Evolutionary conservation across 495 filamentous ascomycete species (phyloP).

Genomic region (Penicillium cosmopolitanum): DNA sequence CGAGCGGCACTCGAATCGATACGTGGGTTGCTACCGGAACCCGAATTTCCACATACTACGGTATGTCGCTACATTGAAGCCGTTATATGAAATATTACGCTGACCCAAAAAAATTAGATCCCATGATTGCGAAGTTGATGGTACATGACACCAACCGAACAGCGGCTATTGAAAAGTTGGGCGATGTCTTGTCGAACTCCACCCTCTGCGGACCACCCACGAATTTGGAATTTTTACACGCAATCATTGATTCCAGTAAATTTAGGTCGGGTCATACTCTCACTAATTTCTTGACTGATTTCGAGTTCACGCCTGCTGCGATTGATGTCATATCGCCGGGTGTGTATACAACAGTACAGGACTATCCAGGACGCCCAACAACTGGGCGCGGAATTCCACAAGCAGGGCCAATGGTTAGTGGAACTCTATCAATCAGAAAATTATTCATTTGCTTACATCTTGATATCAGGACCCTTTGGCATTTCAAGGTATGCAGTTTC

Average conservation of each 20-base stretch:
- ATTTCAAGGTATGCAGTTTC: no score
- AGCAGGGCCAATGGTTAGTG: slow-evolving; percentile 52
- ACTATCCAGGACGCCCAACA: slow-evolving; percentile 58
- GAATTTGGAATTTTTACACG: slow-evolving; percentile 56
- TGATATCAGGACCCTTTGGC: no score
- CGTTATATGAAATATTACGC: no score
- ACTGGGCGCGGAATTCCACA: slow-evolving; percentile 54
- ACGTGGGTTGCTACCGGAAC: slow-evolving; percentile 64
- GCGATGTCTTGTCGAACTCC: slow-evolving; percentile 41
- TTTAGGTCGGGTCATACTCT: slow-evolving; percentile 56
- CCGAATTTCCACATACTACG: slow-evolving; percentile 57
- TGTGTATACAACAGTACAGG: slow-evolving; percentile 61
- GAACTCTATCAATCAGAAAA: slow-evolving; percentile 23
- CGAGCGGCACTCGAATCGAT: slow-evolving; percentile 55
- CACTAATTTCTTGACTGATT: slow-evolving; percentile 55
- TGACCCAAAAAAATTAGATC: slow-evolving; percentile 16
- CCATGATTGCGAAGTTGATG: slow-evolving; percentile 65
- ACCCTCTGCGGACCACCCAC: slow-evolving; percentile 59
- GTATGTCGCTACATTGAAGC: no score
- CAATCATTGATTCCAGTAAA: slow-evolving; percentile 43
- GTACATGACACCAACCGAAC: slow-evolving; percentile 47
- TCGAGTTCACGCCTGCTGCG: slow-evolving; percentile 52
- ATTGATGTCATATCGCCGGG: slow-evolving; percentile 62
- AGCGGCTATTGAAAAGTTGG: slow-evolving; percentile 48
- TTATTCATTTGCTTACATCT: no score